Base-by-base conservation (phyloP, 129 eudicot genomes). In the Lonicera japonica region DNA sequence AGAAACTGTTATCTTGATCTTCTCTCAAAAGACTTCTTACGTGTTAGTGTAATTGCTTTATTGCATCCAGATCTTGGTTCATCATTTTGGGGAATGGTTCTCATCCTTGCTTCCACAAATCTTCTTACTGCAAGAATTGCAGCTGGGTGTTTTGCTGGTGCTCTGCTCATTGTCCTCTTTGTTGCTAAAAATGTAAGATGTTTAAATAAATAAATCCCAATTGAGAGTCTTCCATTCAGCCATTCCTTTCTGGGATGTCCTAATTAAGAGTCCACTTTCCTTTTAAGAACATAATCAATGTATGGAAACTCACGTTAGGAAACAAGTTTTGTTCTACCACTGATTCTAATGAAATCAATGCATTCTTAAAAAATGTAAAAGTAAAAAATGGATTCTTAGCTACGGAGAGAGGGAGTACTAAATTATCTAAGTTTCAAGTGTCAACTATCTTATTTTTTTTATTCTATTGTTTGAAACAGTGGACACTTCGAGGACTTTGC, bases 401-500 rank as follows among this genome's bases (percentile, higher is more conserved):
- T n/a, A n/a, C n/a, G n/a, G n/a, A n/a, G n/a, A n/a, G n/a, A n/a
- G n/a, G n/a, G n/a, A n/a, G n/a, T n/a, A n/a, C n/a, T n/a, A n/a
- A n/a, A n/a, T n/a, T n/a, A n/a, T n/a, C n/a, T 11, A 19, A 25
- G 65, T 60, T 76, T 22, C 3, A 16, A 4, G 50, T 47, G 19
- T 53, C 63, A 38, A 21, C 41, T 7, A 16, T 69, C 64, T 60
- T 73, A 58, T 57, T 79, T 79, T 15, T 18, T 47, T 22, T 70
- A 11, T 73, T 59, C 24, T 73, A 11, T 64, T 58, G 5, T 29
- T 56, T 46, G 72, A 71, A 71, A 82, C 85, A 94, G 99, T 94
- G 99, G 99, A 94, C 99, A 19, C 95, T 94, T 64, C 83, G 99
- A 36, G 99, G 99, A 71, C 92, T 94, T 66, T 94, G 99, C 76